Evolutionary conservation across 805 yeast species (phyloP).

Genomic region (Blastobotrys terrestris): DNA sequence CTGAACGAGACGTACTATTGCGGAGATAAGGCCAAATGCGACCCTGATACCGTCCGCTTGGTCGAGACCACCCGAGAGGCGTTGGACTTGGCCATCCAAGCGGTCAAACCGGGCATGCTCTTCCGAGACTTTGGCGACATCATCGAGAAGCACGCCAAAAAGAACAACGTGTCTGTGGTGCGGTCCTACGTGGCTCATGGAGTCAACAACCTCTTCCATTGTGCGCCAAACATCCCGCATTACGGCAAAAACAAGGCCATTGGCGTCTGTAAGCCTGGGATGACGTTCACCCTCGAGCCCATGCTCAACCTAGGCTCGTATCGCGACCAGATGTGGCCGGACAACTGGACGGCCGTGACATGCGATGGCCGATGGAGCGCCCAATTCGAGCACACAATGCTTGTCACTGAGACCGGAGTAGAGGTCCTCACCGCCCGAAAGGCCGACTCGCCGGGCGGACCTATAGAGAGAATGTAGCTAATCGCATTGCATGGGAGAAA

Average conservation of each 20-base stretch:
- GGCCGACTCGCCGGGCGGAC: constrained; percentile 82
- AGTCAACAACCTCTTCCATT: constrained; percentile 77
- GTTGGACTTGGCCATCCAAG: constrained; percentile 72
- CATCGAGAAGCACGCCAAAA: constrained; percentile 80
- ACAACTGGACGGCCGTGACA: constrained; percentile 92
- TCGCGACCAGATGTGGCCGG: constrained; percentile 89
- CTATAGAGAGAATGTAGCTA: neutral
- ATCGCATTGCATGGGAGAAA: too few species aligned
- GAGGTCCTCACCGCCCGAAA: constrained; percentile 84
- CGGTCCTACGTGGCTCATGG: constrained; percentile 94
- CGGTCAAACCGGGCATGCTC: constrained; percentile 86
- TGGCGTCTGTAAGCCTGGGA: constrained; percentile 92
- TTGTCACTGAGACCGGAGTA: constrained; percentile 89
- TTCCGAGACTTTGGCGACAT: constrained; percentile 81
- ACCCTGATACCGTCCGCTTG: constrained; percentile 76
- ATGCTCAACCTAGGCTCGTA: constrained; percentile 85
- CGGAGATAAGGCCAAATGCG: constrained; percentile 77
- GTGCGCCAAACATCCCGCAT: constrained; percentile 90
- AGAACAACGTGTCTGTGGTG: constrained; percentile 77
- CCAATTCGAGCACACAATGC: constrained; percentile 85
- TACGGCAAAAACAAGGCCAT: constrained; percentile 89
- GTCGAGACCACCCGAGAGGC: constrained; percentile 91
- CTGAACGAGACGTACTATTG: constrained; percentile 95
- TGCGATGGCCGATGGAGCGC: constrained; percentile 87
- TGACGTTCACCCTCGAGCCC: constrained; percentile 96